Percentiles rank a stretch among this genome's conserved stretches.
These are phyloP conservation scores for Aspergillus piperis DNA, from an alignment of 2,329 filamentous ascomycete genomes.

Conservation along the genomic window DNA sequence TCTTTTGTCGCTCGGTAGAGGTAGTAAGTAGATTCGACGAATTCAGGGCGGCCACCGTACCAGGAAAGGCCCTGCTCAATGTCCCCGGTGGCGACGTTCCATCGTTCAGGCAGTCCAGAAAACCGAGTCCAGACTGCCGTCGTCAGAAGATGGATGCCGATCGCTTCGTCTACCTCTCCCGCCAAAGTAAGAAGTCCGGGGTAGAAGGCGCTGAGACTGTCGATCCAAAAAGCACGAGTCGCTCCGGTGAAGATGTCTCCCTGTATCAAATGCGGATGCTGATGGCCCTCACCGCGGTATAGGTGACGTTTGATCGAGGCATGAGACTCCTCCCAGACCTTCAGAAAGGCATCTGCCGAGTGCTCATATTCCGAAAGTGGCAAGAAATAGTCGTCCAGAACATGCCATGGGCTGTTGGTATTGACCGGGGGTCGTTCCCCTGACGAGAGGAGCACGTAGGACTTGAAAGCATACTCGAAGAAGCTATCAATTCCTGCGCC, in stretches of 20 bases:
- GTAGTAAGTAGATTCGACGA: conserved; percentile 95
- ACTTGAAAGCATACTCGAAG: conserved; percentile 96
- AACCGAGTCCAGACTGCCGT: conserved; percentile 94
- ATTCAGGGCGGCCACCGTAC: conserved; percentile 95
- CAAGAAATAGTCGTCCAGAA: conserved; percentile 65
- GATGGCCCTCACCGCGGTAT: conserved; percentile 72
- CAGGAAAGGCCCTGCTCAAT: conserved; percentile 86
- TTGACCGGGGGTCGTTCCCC: conserved; percentile 49
- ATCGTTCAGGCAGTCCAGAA: conserved; percentile 89
- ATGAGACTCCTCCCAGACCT: conserved; percentile 83
- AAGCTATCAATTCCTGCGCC: conserved; percentile 97
- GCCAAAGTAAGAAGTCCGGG: conserved; percentile 83
- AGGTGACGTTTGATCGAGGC: conserved; percentile 85
- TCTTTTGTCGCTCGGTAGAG: conserved; percentile 92
- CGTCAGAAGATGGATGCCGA: conserved; percentile 85
- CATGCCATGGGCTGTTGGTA: conserved; percentile 44
- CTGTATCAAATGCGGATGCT: conserved; percentile 91
- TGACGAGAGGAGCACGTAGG: conserved; percentile 84
- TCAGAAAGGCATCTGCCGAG: conserved; percentile 74
- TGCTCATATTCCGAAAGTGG: conserved; percentile 66
- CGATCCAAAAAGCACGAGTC: conserved; percentile 88
- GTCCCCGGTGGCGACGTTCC: conserved; percentile 80
- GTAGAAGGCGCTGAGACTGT: conserved; percentile 94
- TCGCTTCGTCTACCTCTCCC: conserved; percentile 86
- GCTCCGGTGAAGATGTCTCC: conserved; percentile 86